These are phyloP conservation scores for Kluyveromyces marxianus DNA, from an alignment of 1,139 yeast species.

Conservation along the genomic window DNA sequence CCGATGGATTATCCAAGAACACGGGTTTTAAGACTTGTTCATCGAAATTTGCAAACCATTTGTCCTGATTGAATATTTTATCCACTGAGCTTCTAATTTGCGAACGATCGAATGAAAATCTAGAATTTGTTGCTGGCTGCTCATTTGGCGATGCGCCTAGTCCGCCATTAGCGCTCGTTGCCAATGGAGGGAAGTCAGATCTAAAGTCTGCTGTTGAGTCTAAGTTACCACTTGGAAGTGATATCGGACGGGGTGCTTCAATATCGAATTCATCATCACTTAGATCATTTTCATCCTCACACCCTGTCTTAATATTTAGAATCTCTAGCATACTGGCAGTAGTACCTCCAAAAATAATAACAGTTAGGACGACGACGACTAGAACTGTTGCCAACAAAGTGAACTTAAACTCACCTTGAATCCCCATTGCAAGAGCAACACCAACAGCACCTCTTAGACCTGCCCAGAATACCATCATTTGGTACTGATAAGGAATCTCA, in stretches of 20 bases:
- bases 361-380: constrained; percentile 94
- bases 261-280: constrained; percentile 94
- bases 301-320: constrained; percentile 86
- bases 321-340: constrained; percentile 97
- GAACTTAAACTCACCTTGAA: constrained; percentile 89
- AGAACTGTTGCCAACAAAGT: constrained; percentile 87
- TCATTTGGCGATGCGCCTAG: constrained; percentile 2
- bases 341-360: constrained; percentile 94
- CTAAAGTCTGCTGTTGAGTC: constrained; percentile 7
- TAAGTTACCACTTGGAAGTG: constrained; percentile 7
- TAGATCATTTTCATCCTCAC: constrained; percentile 71
- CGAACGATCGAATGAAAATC: constrained; percentile 16
- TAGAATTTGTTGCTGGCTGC: constrained; percentile 6
- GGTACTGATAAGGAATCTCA: constrained; percentile 91
- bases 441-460: constrained; percentile 99
- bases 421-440: constrained; percentile 95
- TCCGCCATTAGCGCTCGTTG: constrained; percentile 6
- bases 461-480: constrained; percentile 99
- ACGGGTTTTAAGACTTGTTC: constrained; percentile 96
- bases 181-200: constrained; percentile 11
- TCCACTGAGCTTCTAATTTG: constrained; percentile 26
- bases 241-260: constrained; percentile 52
- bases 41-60: constrained; percentile 91
- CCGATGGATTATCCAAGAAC: constrained; percentile 51
- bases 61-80: constrained; percentile 51